Evolutionary conservation across 345 rosid species (phyloP).

Genomic region (Acer saccharum): DNA sequence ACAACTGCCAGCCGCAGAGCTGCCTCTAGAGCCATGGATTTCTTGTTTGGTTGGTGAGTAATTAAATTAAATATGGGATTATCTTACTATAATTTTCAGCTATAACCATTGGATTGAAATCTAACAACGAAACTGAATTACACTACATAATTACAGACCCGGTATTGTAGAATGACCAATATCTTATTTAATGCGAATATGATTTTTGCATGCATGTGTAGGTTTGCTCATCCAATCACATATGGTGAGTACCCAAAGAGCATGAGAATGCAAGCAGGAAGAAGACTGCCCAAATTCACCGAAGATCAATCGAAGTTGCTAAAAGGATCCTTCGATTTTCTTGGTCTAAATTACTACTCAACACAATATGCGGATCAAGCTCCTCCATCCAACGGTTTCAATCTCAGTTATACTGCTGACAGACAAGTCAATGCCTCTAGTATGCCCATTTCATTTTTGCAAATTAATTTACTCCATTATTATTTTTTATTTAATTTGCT

Average conservation of each 20-base stretch:
- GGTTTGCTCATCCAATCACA: constrained; percentile 56
- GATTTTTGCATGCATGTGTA: neutral
- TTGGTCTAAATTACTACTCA: constrained; percentile 62
- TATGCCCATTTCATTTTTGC: neutral
- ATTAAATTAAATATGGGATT: no score
- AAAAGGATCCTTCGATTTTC: constrained; percentile 56
- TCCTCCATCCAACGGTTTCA: neutral
- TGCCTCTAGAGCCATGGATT: constrained; percentile 14
- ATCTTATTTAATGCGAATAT: no score
- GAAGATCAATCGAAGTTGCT: constrained; percentile 38
- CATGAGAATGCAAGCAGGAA: constrained; percentile 49
- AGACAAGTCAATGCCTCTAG: neutral
- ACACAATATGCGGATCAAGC: constrained; percentile 34
- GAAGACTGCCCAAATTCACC: constrained; percentile 61
- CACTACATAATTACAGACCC: no score
- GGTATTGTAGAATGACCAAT: no score
- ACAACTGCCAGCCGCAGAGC: constrained; percentile 22
- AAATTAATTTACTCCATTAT: neutral
- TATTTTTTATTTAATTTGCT: neutral
- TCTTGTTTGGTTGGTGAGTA: constrained; percentile 27
- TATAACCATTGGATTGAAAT: no score
- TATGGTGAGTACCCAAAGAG: constrained; percentile 61
- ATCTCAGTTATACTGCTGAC: constrained; percentile 33
- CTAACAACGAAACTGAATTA: no score
- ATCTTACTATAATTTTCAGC: no score